Conservation (phyloP, 805 yeast genomes). For the Wickerhamiella alocasiicola region DNA sequence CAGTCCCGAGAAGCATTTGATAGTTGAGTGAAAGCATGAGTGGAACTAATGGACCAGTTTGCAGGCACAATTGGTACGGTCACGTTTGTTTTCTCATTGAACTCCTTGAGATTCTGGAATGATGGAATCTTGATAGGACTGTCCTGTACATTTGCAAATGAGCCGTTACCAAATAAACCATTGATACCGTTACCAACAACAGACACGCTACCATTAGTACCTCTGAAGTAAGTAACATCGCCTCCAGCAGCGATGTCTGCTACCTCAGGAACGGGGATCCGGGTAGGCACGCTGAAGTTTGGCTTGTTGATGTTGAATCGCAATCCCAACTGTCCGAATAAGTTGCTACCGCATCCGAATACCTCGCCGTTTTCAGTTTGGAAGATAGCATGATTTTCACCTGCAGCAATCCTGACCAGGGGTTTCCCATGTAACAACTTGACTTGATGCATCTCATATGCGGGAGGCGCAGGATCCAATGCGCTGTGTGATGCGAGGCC, state of each 20-base stretch:
- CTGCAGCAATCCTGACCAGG: constrained; percentile 55
- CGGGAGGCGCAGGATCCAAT: constrained; percentile 41
- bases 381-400: constrained; percentile 60
- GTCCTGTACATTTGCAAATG: constrained; percentile 59
- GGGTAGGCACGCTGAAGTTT: constrained; percentile 55
- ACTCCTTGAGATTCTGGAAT: constrained; percentile 39
- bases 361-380: constrained; percentile 53
- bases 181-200: constrained; percentile 74
- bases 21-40: constrained; percentile 51
- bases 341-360: constrained; percentile 81
- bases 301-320: constrained; percentile 56
- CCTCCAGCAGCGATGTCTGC: constrained; percentile 55
- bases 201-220: constrained; percentile 27
- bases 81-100: constrained; percentile 34
- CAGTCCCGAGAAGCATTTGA: constrained; percentile 36
- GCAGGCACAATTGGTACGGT: constrained; percentile 38
- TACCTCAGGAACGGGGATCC: constrained; percentile 29
- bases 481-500: constrained; percentile 69
- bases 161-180: constrained; percentile 78
- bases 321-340: constrained; percentile 73
- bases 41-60: constrained; percentile 47
- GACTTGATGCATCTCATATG: constrained; percentile 41
- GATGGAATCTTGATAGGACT: constrained; percentile 49
- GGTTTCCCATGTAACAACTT: constrained; percentile 41
- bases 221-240: constrained; percentile 42